These are phyloP conservation scores for Medicago ruthenica DNA, from an alignment of 306 rosid species.

Conservation along the genomic window DNA sequence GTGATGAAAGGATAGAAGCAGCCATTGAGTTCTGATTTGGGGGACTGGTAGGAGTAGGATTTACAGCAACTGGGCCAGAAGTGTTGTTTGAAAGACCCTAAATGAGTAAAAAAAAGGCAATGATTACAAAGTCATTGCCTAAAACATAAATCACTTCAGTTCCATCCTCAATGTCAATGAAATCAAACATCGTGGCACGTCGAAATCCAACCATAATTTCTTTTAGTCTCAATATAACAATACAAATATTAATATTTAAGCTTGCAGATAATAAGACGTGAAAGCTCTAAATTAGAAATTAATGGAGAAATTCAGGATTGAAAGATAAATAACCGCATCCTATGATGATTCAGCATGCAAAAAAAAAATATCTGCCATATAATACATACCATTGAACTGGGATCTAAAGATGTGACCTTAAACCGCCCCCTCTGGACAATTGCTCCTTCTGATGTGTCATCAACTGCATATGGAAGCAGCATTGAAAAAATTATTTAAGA, in stretches of 20 bases:
- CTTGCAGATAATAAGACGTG: constrained; percentile 24
- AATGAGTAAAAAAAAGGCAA: constrained; percentile 52
- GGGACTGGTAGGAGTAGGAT: constrained; percentile 58
- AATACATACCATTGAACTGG: no score
- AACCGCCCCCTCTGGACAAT: no score
- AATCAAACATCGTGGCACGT: constrained; percentile 35
- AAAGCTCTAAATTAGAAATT: constrained; percentile 31
- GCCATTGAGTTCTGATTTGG: constrained; percentile 53
- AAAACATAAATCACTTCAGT: constrained; percentile 60
- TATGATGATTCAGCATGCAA: no score
- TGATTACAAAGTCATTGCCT: constrained; percentile 65
- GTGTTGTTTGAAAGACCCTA: constrained; percentile 72
- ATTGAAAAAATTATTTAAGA: no score
- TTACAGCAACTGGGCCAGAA: constrained; percentile 58
- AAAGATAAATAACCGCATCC: no score
- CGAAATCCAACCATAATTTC: constrained; percentile 34
- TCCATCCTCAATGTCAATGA: constrained; percentile 43
- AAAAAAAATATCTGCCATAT: no score
- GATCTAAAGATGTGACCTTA: no score
- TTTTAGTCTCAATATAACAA: background rate
- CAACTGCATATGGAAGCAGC: no score
- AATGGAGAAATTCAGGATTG: constrained; percentile 2
- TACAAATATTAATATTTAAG: background rate
- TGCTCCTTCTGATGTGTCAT: no score
- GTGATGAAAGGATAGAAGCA: constrained; percentile 63